Conservation (phyloP, 2,329 filamentous ascomycete genomes). For the Sarocladium kiliense region DNA sequence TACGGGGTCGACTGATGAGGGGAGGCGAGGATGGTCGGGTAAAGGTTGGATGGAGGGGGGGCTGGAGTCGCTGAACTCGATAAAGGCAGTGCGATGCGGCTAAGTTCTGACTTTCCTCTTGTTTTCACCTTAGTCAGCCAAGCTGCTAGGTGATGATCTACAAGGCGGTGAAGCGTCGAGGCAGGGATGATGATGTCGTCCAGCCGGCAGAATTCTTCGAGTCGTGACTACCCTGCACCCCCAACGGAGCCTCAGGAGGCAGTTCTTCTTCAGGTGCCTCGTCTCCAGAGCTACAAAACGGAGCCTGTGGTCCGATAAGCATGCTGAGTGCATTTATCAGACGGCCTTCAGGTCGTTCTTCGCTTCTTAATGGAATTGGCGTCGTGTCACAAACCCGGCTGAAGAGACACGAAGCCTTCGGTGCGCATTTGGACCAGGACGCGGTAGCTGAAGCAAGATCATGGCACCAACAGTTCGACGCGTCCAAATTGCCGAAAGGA, state of each 20-base stretch:
- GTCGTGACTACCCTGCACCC: background rate
- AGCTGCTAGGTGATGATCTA: too few species aligned
- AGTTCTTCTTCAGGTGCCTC: background rate
- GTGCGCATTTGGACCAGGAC: conserved; percentile 43
- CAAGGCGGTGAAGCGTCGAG: too few species aligned
- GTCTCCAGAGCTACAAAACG: too few species aligned
- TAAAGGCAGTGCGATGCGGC: conserved; percentile 1
- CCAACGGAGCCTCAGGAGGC: background rate
- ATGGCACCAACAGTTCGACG: conserved; percentile 43
- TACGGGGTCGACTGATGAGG: background rate
- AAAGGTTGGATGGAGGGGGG: background rate
- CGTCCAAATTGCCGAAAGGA: conserved; percentile 41
- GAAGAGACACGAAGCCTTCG: conserved; percentile 42
- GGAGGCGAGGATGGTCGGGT: background rate
- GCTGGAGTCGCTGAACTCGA: background rate
- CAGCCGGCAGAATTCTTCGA: background rate
- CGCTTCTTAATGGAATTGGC: background rate
- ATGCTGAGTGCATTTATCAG: background rate
- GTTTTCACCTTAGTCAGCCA: background rate
- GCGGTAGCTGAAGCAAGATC: conserved; percentile 44
- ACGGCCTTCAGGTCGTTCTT: background rate
- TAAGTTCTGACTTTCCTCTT: background rate
- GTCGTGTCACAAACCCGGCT: background rate
- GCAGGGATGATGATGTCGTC: background rate
- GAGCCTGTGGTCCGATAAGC: background rate